Conservation (phyloP, 768 basidiomycete genomes). For the Russula sp. region DNA sequence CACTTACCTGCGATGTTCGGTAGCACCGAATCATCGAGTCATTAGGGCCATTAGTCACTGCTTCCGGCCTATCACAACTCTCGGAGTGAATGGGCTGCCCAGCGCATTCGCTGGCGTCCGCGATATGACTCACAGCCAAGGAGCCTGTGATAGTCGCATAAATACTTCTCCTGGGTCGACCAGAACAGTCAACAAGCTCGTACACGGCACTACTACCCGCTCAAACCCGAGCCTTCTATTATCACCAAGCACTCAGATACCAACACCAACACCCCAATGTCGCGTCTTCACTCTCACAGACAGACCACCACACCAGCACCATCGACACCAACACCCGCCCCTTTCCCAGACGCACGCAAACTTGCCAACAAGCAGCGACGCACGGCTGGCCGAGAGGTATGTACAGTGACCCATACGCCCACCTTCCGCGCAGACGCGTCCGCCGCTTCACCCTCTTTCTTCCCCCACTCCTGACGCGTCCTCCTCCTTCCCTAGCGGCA, state of each 20-base stretch:
- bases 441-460: too few species aligned
- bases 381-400: slow-evolving; percentile 14
- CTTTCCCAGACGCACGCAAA: not conserved
- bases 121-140: slow-evolving; percentile 7
- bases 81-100: not conserved
- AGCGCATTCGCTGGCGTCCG: not conserved
- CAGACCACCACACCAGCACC: not conserved
- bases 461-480: not conserved
- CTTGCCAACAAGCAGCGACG: slow-evolving; percentile 11
- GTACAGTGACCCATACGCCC: too few species aligned
- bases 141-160: not conserved
- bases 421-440: too few species aligned
- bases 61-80: not conserved
- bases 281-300: not conserved
- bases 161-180: not conserved
- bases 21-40: not conserved
- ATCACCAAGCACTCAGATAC: not conserved
- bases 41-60: not conserved
- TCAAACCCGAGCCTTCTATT: not conserved
- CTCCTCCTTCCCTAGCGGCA: not conserved
- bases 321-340: not conserved
- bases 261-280: slow-evolving; percentile 7
- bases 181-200: not conserved
- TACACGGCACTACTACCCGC: not conserved
- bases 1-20: not conserved